Conservation (phyloP, 1,284 basidiomycete genomes). For the Earliella scabrosa region DNA sequence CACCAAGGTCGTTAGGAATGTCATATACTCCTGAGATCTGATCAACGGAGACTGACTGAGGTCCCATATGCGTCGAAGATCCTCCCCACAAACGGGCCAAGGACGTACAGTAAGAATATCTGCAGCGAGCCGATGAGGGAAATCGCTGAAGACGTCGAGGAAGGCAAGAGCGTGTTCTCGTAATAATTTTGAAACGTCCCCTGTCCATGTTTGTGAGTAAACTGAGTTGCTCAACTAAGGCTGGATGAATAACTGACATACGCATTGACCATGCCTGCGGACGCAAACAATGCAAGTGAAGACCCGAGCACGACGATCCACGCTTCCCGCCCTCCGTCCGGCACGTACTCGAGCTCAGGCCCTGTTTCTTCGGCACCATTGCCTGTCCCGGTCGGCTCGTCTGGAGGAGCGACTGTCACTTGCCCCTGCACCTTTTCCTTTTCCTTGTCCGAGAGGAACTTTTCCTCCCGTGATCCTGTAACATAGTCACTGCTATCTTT, state of each 20-base stretch:
- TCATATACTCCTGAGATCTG: background rate
- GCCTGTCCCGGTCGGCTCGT: too few species aligned
- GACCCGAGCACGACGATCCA: constrained; percentile 38
- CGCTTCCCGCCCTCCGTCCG: constrained; percentile 36
- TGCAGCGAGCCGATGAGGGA: constrained; percentile 50
- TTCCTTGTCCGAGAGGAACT: too few species aligned
- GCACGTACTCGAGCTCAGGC: constrained; percentile 18
- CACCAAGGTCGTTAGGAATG: background rate
- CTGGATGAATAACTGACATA: constrained; percentile 31
- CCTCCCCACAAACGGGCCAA: constrained; percentile 35
- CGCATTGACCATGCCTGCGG: constrained; percentile 39
- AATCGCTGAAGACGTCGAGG: constrained; percentile 41
- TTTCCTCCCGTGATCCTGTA: too few species aligned
- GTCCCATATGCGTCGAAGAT: constrained; percentile 43
- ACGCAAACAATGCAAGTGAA: constrained; percentile 36
- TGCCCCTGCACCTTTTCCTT: too few species aligned
- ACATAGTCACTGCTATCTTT: too few species aligned
- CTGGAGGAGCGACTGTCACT: too few species aligned
- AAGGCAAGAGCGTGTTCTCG: constrained; percentile 37
- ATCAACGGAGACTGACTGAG: constrained; percentile 7
- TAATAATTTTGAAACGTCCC: constrained; percentile 48
- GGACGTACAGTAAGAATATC: constrained; percentile 42
- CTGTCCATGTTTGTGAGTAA: constrained; percentile 13
- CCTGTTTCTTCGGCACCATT: background rate
- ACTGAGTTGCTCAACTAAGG: background rate